phyloP scores from a whole-genome alignment of 2,329 filamentous ascomycete genomes.

The Purpureocillium lavendulum region DNA sequence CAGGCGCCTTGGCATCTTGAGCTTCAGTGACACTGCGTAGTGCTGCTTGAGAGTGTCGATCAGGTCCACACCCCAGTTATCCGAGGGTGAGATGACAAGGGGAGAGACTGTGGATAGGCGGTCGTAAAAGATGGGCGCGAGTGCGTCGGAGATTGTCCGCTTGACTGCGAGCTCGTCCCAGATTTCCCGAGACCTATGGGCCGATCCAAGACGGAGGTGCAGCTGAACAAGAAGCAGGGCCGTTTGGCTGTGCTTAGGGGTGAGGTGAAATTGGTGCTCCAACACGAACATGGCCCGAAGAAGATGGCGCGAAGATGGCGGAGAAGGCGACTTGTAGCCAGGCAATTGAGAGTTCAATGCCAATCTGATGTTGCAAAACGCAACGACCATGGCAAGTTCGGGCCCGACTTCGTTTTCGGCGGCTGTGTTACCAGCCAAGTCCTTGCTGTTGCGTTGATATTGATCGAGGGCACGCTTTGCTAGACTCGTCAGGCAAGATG shows the following conservation, averaged over 20 bases:
- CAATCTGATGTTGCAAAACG: conserved; percentile 23
- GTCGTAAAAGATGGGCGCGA: conserved; percentile 47
- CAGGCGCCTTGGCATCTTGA: conserved; percentile 32
- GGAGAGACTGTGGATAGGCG: conserved; percentile 45
- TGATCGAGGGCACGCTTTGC: conserved; percentile 12
- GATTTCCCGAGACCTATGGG: conserved; percentile 34
- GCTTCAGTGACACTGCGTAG: conserved; percentile 35
- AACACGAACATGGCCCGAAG: conserved; percentile 42
- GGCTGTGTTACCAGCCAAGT: conserved; percentile 1
- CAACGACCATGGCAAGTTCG: conserved; percentile 25
- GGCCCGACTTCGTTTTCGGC: conserved; percentile 14
- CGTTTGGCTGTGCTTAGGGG: conserved; percentile 36
- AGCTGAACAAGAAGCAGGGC: conserved; percentile 43
- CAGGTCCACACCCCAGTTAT: conserved; percentile 23
- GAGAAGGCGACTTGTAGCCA: conserved; percentile 3
- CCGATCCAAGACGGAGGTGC: conserved; percentile 42
- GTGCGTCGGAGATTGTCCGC: conserved; percentile 47
- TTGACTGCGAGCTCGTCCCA: conserved; percentile 47
- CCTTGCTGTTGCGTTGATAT: conserved; percentile 6
- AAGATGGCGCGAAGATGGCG: conserved; percentile 21
- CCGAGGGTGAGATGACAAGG: conserved; percentile 21
- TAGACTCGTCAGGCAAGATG: conserved; percentile 15
- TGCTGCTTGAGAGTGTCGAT: conserved; percentile 35
- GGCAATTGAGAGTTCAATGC: conserved; percentile 12
- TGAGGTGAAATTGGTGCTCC: conserved; percentile 36